phyloP scores from a whole-genome alignment of 768 basidiomycete species.

The Thelephora ganbajun region DNA sequence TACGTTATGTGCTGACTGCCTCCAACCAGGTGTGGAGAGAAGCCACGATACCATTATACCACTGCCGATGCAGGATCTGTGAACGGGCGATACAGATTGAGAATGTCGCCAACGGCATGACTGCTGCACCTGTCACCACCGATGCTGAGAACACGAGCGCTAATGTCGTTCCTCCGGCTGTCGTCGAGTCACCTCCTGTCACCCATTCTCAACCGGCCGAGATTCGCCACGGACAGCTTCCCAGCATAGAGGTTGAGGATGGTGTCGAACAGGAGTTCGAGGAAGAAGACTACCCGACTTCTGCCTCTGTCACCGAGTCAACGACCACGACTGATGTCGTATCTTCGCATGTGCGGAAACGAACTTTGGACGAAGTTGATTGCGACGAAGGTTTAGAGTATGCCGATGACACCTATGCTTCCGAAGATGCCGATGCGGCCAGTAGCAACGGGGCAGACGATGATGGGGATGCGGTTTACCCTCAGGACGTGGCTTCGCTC shows the following conservation, averaged over 20 bases:
- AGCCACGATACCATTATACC: conserved; percentile 56
- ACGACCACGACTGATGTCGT: conserved; percentile 1
- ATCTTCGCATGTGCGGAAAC: conserved; percentile 4
- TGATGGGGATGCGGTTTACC: no score
- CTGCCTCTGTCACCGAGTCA: conserved; percentile 5
- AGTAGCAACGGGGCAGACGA: no score
- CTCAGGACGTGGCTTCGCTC: no score
- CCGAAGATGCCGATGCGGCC: no score
- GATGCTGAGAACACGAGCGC: conserved; percentile 3
- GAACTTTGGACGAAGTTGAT: conserved; percentile 5
- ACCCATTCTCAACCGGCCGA: conserved; percentile 4
- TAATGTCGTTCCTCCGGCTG: not conserved
- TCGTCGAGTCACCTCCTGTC: not conserved
- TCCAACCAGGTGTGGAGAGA: conserved; percentile 52
- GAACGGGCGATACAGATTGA: conserved; percentile 47
- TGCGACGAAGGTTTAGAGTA: not conserved
- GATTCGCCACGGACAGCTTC: not conserved
- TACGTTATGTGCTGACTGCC: not conserved
- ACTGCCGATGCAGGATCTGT: conserved; percentile 63
- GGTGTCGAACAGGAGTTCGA: conserved; percentile 19
- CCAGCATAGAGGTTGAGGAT: conserved; percentile 5
- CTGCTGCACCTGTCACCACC: conserved; percentile 9
- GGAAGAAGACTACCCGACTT: conserved; percentile 14
- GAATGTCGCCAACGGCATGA: conserved; percentile 27
- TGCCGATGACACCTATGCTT: no score